These are phyloP conservation scores for Spirogloea muscicola DNA, from an alignment of 139 green algal genomes.

Conservation along the genomic window DNA sequence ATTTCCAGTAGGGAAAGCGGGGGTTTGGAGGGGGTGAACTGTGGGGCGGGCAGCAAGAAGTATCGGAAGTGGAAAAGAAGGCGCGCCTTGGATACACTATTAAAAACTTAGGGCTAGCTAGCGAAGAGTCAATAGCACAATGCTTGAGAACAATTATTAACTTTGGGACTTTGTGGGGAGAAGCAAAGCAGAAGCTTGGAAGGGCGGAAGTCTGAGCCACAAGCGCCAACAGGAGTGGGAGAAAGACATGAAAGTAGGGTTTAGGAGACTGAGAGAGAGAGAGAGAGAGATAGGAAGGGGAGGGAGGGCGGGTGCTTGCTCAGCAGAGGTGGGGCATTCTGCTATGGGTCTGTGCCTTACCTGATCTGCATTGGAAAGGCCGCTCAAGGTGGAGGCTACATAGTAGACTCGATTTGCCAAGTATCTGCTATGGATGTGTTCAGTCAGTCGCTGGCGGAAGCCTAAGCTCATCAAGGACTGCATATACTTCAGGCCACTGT, in stretches of 20 bases:
- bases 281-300: no score
- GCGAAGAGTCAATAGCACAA: no score
- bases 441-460: slow-evolving; percentile 61
- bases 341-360: slow-evolving; percentile 17
- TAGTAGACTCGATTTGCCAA: slow-evolving; percentile 88
- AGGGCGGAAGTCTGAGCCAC: no score
- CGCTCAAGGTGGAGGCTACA: slow-evolving; percentile 75
- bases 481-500: slow-evolving; percentile 84
- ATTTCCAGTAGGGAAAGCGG: no score
- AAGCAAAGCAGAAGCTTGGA: no score
- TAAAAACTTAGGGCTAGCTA: no score
- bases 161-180: background rate
- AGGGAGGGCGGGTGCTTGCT: background rate
- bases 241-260: background rate
- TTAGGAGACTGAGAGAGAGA: slow-evolving; percentile 5
- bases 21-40: no score
- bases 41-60: no score
- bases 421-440: slow-evolving; percentile 79
- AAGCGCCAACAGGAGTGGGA: background rate
- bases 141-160: background rate
- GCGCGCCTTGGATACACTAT: no score
- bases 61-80: no score
- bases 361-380: slow-evolving; percentile 86
- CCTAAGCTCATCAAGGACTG: slow-evolving; percentile 78
- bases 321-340: background rate